Evolutionary conservation across 2,329 filamentous ascomycete species (phyloP).

Genomic region (Bisporella sp.): DNA sequence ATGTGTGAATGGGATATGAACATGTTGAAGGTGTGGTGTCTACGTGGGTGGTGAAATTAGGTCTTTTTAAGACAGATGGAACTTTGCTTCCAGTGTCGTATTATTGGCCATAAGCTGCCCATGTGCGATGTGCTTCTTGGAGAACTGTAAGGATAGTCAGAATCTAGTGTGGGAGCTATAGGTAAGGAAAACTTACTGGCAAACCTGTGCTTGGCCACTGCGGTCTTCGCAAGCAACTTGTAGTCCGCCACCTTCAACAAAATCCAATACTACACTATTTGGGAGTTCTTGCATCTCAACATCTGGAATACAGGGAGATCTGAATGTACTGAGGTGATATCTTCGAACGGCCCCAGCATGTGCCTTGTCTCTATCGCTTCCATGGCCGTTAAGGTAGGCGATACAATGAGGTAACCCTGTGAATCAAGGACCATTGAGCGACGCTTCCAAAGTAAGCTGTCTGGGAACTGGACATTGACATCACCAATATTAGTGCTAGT

Average conservation of each 20-base stretch:
- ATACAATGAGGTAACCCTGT: conserved; percentile 76
- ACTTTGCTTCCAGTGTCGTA: too few species aligned
- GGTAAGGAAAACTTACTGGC: conserved; percentile 25
- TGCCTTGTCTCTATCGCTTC: conserved; percentile 33
- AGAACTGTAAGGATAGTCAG: conserved; percentile 13
- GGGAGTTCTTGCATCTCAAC: conserved; percentile 89
- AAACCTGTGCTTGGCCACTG: conserved; percentile 46
- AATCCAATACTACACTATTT: conserved; percentile 65
- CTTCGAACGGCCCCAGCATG: conserved; percentile 61
- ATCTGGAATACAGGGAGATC: conserved; percentile 72
- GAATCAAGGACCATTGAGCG: conserved; percentile 81
- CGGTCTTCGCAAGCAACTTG: conserved; percentile 60
- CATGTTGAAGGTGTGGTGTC: too few species aligned
- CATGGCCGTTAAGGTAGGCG: conserved; percentile 52
- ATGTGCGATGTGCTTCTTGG: conserved; percentile 21
- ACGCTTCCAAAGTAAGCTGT: conserved; percentile 93
- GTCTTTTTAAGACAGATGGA: too few species aligned
- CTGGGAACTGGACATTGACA: conserved; percentile 95
- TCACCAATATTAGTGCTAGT: conserved; percentile 48
- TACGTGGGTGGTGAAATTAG: too few species aligned
- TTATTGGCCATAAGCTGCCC: conserved; percentile 20
- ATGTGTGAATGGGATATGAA: too few species aligned
- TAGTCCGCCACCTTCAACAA: conserved; percentile 55
- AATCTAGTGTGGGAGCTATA: background rate
- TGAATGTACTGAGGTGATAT: conserved; percentile 83